Evolutionary conservation across 1,139 yeast genomes (phyloP).

Genomic region (Hemisphaericaspora lyxosophila): DNA sequence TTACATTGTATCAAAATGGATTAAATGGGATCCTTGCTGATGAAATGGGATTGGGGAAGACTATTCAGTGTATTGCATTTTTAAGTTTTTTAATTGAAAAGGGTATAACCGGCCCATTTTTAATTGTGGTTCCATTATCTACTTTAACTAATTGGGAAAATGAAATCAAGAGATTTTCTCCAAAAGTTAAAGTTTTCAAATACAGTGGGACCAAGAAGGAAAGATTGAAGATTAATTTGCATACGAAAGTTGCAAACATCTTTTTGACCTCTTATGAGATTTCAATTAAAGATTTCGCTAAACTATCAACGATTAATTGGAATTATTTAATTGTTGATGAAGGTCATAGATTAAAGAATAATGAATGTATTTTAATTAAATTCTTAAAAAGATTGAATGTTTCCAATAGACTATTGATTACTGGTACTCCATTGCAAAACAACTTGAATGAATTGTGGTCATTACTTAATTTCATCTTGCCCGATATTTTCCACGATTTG

Average conservation of each 20-base stretch:
- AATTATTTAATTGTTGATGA: slow-evolving; percentile 90
- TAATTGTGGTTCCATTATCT: slow-evolving; percentile 84
- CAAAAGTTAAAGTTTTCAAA: slow-evolving; percentile 58
- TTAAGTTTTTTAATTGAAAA: slow-evolving; percentile 75
- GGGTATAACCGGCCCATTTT: slow-evolving; percentile 79
- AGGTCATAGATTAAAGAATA: slow-evolving; percentile 87
- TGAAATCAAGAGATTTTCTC: slow-evolving; percentile 75
- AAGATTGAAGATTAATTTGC: slow-evolving; percentile 40
- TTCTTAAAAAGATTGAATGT: slow-evolving; percentile 67
- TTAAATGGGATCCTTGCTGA: slow-evolving; percentile 93
- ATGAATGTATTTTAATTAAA: slow-evolving; percentile 70
- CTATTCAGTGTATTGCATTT: slow-evolving; percentile 81
- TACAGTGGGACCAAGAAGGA: slow-evolving; percentile 66
- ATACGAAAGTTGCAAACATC: slow-evolving; percentile 32
- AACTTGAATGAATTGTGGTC: slow-evolving; percentile 90
- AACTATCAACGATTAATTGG: slow-evolving; percentile 61
- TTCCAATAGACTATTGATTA: slow-evolving; percentile 69
- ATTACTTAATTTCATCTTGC: slow-evolving; percentile 78
- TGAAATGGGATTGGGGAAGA: slow-evolving; percentile 96
- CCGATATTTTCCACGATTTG: slow-evolving; percentile 88
- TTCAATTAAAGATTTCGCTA: slow-evolving; percentile 62
- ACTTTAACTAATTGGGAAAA: slow-evolving; percentile 82
- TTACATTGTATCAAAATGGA: slow-evolving; percentile 87
- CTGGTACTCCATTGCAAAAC: slow-evolving; percentile 94
- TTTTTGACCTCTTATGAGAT: slow-evolving; percentile 83